Conservation (phyloP, 768 basidiomycete genomes). For the Chalciporus pseudorubinellus region DNA sequence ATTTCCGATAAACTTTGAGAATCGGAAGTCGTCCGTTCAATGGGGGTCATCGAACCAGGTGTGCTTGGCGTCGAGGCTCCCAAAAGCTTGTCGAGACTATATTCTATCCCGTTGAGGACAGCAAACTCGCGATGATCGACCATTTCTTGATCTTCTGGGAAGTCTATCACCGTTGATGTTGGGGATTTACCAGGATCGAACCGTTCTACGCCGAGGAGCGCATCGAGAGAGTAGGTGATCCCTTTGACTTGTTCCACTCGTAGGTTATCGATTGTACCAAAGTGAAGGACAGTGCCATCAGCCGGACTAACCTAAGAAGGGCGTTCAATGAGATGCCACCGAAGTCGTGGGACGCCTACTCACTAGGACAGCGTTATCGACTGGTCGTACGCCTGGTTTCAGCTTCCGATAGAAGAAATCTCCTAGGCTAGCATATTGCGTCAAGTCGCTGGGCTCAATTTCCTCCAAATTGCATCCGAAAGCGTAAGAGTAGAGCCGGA, state of each 20-base stretch:
- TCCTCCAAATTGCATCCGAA: conserved; percentile 96
- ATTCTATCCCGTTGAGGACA: conserved; percentile 95
- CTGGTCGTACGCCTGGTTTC: conserved; percentile 77
- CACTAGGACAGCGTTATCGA: conserved; percentile 73
- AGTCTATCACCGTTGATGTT: conserved; percentile 40
- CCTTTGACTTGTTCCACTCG: conserved; percentile 97
- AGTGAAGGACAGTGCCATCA: conserved; percentile 90
- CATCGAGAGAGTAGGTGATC: conserved; percentile 93
- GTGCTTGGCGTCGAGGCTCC: conserved; percentile 49
- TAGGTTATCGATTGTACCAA: conserved; percentile 75
- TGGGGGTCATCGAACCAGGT: conserved; percentile 39
- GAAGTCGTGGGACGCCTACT: conserved; percentile 15
- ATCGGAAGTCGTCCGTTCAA: conserved; percentile 14
- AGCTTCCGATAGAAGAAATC: conserved; percentile 94
- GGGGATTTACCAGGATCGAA: conserved; percentile 41
- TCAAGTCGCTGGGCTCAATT: conserved; percentile 75
- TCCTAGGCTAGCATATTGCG: conserved; percentile 80
- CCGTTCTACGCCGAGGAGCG: conserved; percentile 77
- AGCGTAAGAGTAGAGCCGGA: conserved; percentile 78
- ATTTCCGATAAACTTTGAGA: conserved; percentile 22
- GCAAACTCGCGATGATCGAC: conserved; percentile 92
- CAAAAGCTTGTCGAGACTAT: conserved; percentile 87
- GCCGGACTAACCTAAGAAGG: conserved; percentile 79
- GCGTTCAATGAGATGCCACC: not conserved
- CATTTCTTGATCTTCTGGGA: conserved; percentile 47